phyloP scores from a whole-genome alignment of 345 rosid genomes.

The Gossypium ekmanianum region DNA sequence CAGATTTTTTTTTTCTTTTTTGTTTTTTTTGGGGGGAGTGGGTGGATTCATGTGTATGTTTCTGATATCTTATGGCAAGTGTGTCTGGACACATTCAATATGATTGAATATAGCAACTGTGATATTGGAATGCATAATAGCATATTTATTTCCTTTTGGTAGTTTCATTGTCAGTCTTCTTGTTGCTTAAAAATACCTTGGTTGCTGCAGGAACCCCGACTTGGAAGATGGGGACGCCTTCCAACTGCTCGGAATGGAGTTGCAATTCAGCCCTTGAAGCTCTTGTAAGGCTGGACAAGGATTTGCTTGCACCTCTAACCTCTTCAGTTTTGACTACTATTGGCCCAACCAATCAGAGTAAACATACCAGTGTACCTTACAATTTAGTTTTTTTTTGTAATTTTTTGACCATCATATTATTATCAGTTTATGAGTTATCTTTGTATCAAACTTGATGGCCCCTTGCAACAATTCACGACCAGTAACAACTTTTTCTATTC shows the following conservation, averaged over 20 bases:
- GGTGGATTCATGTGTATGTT: neutral
- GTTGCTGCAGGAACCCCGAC: conserved; percentile 71
- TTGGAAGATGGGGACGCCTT: conserved; percentile 84
- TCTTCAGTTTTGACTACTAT: conserved; percentile 24
- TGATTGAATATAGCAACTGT: neutral
- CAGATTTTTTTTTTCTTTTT: neutral
- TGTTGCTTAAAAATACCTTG: conserved; percentile 6
- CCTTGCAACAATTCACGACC: neutral
- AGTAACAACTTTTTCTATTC: neutral
- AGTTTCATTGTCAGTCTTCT: neutral
- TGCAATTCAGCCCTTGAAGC: conserved; percentile 59
- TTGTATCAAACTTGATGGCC: conserved; percentile 1
- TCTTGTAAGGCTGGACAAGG: conserved; percentile 29
- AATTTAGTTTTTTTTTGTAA: neutral
- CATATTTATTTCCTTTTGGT: neutral
- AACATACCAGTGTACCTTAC: neutral
- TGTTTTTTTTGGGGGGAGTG: too few species aligned
- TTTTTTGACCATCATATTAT: neutral
- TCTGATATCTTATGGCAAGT: neutral
- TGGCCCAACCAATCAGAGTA: neutral
- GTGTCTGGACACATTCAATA: neutral
- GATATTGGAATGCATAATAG: neutral
- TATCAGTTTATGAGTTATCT: neutral
- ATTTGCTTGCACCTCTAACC: conserved; percentile 6
- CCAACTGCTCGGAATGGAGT: conserved; percentile 72